Base-by-base conservation (phyloP, 2,329 filamentous ascomycete genomes). In the Penicillium corylophilum region DNA sequence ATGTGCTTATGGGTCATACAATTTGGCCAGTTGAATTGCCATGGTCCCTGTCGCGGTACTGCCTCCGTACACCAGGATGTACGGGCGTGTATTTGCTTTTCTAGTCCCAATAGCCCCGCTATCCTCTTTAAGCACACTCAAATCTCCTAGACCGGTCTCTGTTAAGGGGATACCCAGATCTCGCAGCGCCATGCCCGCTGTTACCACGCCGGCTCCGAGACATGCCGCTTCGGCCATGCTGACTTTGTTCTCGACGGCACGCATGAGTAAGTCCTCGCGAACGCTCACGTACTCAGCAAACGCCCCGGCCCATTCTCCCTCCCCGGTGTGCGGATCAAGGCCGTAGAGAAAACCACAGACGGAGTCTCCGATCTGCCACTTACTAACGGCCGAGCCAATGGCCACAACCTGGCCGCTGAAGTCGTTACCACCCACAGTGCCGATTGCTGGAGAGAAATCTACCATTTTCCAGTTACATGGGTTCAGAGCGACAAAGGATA, bases 41-140 rank as follows among this genome's bases (percentile, higher is more conserved):
- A 71, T 56, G 0, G 72, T 73, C 0, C 77, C 77, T 0, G 68
- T 72, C 0, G 75, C 64, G 0, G 75, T 76, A 16, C 62, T 64
- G 1, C 76, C 79, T 2, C 77, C 78, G 41, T 70, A 72, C 1
- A 80, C 71, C 0, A 80, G 60, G 0, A 81, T 64, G 28, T 13
- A 8, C n/a, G n/a, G n/a, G n/a, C n/a, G n/a, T n/a, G n/a, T n/a
- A n/a, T n/a, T n/a, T n/a, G n/a, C n/a, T n/a, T n/a, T n/a, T n/a
- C n/a, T n/a, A n/a, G n/a, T n/a, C n/a, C n/a, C 16, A 31, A 23
- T n/a, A 4, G n/a, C 18, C 28, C 28, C 28, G n/a, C n/a, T n/a
- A n/a, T n/a, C n/a, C n/a, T n/a, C n/a, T n/a, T n/a, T n/a, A n/a
- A n/a, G n/a, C n/a, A n/a, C n/a, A n/a, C n/a, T n/a, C n/a, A n/a